A percentile compares a stretch with the other conserved stretches of the same genome.
These are phyloP conservation scores for Leptomonas pyrrhocoris DNA, from an alignment of 208 protist genomes.

Conservation along the genomic window DNA sequence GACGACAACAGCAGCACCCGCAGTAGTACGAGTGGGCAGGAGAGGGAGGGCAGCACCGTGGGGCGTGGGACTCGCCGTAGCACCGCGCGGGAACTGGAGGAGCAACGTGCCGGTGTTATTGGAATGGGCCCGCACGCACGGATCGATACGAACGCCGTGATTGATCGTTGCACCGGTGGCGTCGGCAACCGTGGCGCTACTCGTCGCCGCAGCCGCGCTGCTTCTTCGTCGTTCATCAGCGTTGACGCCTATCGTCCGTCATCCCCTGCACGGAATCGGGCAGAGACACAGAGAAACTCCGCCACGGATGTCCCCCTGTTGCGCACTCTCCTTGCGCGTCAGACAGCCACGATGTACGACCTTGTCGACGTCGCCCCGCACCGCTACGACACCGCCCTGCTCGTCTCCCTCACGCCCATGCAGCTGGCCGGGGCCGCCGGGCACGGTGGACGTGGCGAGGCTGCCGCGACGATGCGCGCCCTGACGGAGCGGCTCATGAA, in stretches of 20 bases:
- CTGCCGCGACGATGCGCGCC: conserved; percentile 15
- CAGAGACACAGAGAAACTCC: background rate
- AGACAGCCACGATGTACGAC: conserved; percentile 36
- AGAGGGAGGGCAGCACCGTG: too few relatives aligned
- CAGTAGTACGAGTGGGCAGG: too few relatives aligned
- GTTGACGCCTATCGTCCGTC: background rate
- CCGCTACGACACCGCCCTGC: conserved; percentile 51
- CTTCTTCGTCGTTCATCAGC: background rate
- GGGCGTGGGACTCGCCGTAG: too few relatives aligned
- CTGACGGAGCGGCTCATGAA: conserved; percentile 14
- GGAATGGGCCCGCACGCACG: background rate
- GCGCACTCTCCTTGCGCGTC: conserved; percentile 27
- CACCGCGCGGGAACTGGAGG: background rate
- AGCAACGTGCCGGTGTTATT: background rate
- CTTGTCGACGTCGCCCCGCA: conserved; percentile 28
- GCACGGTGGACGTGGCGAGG: conserved; percentile 2
- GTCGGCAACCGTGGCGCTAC: background rate
- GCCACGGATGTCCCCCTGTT: conserved; percentile 31
- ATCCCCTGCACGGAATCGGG: background rate
- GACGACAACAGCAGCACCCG: background rate
- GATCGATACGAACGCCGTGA: conserved; percentile 7
- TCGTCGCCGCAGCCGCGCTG: background rate
- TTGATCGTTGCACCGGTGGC: conserved; percentile 31
- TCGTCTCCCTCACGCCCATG: conserved; percentile 81
- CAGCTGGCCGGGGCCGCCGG: conserved; percentile 38